Evolutionary conservation across 2,329 filamentous ascomycete species (phyloP), one percentile per base, ranked within the genome.

Genomic region (Pseudocercospora eumusae): DNA sequence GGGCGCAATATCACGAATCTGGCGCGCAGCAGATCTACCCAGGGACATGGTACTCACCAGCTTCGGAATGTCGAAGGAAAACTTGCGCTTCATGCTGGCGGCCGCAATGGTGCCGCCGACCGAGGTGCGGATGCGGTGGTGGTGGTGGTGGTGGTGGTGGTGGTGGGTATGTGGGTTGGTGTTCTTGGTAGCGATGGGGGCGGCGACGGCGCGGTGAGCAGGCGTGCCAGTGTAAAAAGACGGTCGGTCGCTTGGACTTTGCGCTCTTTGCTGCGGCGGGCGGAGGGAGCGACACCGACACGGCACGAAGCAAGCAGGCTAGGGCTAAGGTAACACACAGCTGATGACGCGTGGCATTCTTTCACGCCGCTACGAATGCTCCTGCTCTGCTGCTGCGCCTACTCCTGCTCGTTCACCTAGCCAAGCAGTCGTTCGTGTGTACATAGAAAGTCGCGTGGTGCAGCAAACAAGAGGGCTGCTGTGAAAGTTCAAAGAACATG

Each of bases 51-150:
- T 36, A 64, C 76, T 60, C 69, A 79, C 77, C 54, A 79, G 72
- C 55, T 76, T 76, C 60, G 76, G 75, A 59, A 63, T 63, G 61
- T 76, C 76, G 70, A 80, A 77, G 58, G 77, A 76, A 64, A 81
- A 80, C 68, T 79, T 80, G 55, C 76, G 74, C 69, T 76, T 76
- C 76, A 78, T 79, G 57, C 45, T 60, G 61, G 61, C 58, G 31
- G 61, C 53, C 57, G 55, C 28, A 31, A 28, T 27, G 50, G 27
- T 23, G 15, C 13, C 47, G 47, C 23, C 47, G 47, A 50, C 21
- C 47, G 23, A 50, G 9, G 15, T 25, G 47, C 20, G 23, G 13
- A 15, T 36, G 33, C n/a, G n/a, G n/a, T n/a, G n/a, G n/a, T n/a
- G n/a, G n/a, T n/a, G n/a, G n/a, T n/a, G n/a, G n/a, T n/a, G n/a